A percentile compares a stretch with the other conserved stretches of the same genome.
These are phyloP conservation scores for Groenewaldozyma sp. DNA, from an alignment of 1,139 yeast species.

Conservation along the genomic window DNA sequence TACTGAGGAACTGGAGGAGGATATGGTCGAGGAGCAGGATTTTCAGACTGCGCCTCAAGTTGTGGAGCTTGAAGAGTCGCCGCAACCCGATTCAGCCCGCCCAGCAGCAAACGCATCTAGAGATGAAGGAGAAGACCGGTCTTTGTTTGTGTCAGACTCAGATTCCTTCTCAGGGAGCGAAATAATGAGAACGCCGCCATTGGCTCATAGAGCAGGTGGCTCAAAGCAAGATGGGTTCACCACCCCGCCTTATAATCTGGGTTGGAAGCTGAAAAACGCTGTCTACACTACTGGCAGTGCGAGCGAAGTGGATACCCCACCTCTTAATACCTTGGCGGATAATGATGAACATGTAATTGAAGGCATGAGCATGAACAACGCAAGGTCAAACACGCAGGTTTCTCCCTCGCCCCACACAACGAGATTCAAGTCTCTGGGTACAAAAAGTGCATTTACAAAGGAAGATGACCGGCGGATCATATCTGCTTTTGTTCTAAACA, in stretches of 20 bases:
- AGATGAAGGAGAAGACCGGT: too few relatives aligned
- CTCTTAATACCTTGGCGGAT: too few relatives aligned
- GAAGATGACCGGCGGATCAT: neutral
- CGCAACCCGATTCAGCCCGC: too few relatives aligned
- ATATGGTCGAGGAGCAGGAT: too few relatives aligned
- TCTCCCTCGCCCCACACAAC: neutral
- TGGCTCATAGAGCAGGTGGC: neutral
- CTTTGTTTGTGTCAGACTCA: too few relatives aligned
- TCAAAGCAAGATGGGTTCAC: neutral
- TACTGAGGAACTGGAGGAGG: too few relatives aligned
- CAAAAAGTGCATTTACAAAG: neutral
- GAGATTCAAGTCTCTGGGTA: neutral
- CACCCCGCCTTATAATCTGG: neutral
- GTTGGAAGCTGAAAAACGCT: neutral
- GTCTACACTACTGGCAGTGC: too few relatives aligned
- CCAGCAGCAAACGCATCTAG: too few relatives aligned
- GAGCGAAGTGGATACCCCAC: neutral
- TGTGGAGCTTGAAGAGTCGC: too few relatives aligned
- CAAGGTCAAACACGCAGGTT: neutral
- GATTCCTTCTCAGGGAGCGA: too few relatives aligned
- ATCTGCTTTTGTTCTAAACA: neutral
- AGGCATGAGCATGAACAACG: neutral
- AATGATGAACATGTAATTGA: neutral
- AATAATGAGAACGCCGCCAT: neutral
- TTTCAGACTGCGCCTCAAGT: too few relatives aligned